Evolutionary conservation across 768 basidiomycete genomes (phyloP).

Genomic region (Clathrus columnatus): DNA sequence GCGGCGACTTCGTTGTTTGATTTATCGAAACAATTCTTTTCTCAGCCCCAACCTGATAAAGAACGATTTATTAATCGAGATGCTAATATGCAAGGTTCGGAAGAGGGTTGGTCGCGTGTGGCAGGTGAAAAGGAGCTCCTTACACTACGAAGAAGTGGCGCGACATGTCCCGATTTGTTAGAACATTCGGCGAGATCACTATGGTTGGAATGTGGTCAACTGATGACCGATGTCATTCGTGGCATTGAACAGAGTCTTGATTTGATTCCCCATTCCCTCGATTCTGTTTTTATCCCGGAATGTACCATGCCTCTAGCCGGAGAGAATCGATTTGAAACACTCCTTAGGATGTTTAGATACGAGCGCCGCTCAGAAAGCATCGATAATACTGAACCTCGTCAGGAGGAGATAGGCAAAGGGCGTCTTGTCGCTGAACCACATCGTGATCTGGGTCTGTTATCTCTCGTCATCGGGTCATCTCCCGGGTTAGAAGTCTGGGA

Average conservation of each 20-base stretch:
- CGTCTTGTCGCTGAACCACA: slow-evolving; percentile 14
- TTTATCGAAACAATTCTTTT: slow-evolving; percentile 9
- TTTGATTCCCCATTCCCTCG: slow-evolving; percentile 3
- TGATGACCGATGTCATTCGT: slow-evolving; percentile 11
- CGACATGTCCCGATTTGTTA: slow-evolving; percentile 3
- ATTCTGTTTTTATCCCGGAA: slow-evolving; percentile 5
- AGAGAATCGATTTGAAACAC: slow-evolving; percentile 11
- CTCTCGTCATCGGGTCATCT: slow-evolving; percentile 14
- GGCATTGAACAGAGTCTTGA: slow-evolving; percentile 12
- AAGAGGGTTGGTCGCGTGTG: slow-evolving; percentile 15
- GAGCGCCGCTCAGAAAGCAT: slow-evolving; percentile 10
- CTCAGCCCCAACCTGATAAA: slow-evolving; percentile 1
- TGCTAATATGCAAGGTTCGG: slow-evolving; percentile 11
- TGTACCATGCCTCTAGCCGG: slow-evolving; percentile 5
- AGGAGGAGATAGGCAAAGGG: neutral
- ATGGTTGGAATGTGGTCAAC: slow-evolving; percentile 11
- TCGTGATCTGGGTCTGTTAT: slow-evolving; percentile 14
- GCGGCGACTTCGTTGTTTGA: slow-evolving; percentile 9
- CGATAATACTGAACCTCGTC: neutral
- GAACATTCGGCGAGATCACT: neutral
- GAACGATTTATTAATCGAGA: neutral
- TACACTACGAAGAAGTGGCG: slow-evolving; percentile 11
- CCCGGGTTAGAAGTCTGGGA: slow-evolving; percentile 15
- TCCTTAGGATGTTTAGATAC: slow-evolving; percentile 16
- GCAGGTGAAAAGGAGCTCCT: slow-evolving; percentile 15